Evolutionary conservation across 768 basidiomycete genomes (phyloP).

Genomic region (Tylopilus subfusipes): DNA sequence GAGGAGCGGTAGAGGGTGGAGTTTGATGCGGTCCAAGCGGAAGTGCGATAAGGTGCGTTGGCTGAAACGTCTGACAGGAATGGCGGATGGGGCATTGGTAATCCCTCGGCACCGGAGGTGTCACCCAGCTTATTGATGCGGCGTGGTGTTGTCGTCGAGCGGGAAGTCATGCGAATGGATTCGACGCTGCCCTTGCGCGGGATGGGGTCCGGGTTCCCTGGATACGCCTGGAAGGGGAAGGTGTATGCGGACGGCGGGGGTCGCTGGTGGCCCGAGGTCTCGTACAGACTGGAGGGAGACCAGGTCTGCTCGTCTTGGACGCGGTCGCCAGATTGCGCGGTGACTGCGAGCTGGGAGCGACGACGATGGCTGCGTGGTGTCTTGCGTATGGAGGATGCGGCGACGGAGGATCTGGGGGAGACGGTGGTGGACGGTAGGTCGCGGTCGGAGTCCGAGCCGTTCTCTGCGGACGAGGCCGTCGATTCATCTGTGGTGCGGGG

Average conservation of each 20-base stretch:
- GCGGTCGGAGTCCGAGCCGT: slow-evolving; percentile 30
- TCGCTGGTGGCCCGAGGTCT: slow-evolving; percentile 2
- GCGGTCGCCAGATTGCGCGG: slow-evolving; percentile 14
- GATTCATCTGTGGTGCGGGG: slow-evolving; percentile 20
- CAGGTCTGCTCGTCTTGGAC: slow-evolving; percentile 14
- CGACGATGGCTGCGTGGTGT: slow-evolving; percentile 21
- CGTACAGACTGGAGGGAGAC: slow-evolving; percentile 15
- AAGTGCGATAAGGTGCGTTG: slow-evolving; percentile 40
- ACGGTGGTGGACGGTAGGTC: slow-evolving; percentile 17
- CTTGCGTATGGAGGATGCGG: slow-evolving; percentile 16
- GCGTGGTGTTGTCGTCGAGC: slow-evolving; percentile 23
- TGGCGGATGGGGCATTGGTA: slow-evolving; percentile 46
- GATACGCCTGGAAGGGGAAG: slow-evolving; percentile 58
- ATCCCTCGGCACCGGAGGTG: slow-evolving; percentile 15
- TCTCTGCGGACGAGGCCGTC: slow-evolving; percentile 23
- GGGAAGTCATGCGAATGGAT: slow-evolving; percentile 30
- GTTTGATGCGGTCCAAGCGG: slow-evolving; percentile 22
- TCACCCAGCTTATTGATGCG: slow-evolving; percentile 19
- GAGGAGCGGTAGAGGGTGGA: slow-evolving; percentile 31
- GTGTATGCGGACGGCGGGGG: slow-evolving; percentile 42
- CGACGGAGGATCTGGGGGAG: slow-evolving; percentile 16
- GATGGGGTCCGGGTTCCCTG: slow-evolving; percentile 64
- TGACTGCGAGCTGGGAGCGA: slow-evolving; percentile 26
- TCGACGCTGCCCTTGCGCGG: slow-evolving; percentile 44
- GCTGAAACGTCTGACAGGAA: slow-evolving; percentile 33